A percentile compares a stretch with the other conserved stretches of the same genome.
Evolutionary conservation across 805 yeast species (phyloP).

Genomic region (Isabelozyma heimii): DNA sequence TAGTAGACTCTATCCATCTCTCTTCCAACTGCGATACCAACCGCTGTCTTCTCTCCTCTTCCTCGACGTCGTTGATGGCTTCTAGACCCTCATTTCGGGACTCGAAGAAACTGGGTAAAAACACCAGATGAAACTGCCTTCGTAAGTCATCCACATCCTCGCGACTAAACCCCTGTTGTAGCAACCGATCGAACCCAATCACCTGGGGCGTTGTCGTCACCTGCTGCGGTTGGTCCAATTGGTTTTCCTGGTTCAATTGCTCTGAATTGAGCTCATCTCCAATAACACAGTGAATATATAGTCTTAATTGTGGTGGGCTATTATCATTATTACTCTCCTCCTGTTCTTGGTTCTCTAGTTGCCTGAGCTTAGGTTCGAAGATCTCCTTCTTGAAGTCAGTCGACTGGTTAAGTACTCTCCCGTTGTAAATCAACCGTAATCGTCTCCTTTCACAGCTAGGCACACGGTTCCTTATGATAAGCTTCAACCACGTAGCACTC

Average conservation of each 20-base stretch:
- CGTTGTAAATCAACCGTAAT: slow-evolving; percentile 66
- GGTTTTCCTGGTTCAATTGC: slow-evolving; percentile 60
- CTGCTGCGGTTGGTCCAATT: slow-evolving; percentile 52
- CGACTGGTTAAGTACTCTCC: slow-evolving; percentile 57
- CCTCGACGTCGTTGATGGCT: slow-evolving; percentile 37
- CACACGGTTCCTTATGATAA: slow-evolving; percentile 24
- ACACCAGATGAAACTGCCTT: slow-evolving; percentile 68
- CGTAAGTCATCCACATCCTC: slow-evolving; percentile 73
- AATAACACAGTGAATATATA: slow-evolving; percentile 77
- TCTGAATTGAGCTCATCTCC: slow-evolving; percentile 60
- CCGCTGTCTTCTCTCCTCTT: slow-evolving; percentile 37
- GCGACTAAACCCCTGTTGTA: slow-evolving; percentile 79
- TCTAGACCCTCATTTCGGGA: slow-evolving; percentile 7
- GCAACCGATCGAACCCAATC: slow-evolving; percentile 79
- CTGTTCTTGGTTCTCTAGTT: slow-evolving; percentile 5
- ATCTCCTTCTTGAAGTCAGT: slow-evolving; percentile 56
- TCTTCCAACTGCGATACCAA: slow-evolving; percentile 70
- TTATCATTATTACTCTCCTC: slow-evolving; percentile 3
- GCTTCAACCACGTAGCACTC: slow-evolving; percentile 28
- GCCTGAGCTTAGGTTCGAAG: slow-evolving; percentile 25
- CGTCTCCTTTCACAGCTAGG: slow-evolving; percentile 38
- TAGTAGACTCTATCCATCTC: slow-evolving; percentile 83
- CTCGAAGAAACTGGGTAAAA: slow-evolving; percentile 25
- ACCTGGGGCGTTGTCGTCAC: slow-evolving; percentile 61
- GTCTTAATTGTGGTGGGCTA: slow-evolving; percentile 11